A percentile compares a stretch with the other conserved stretches of the same genome.
Evolutionary conservation across 352 stramenopile species (phyloP).

Genomic region (Elongisporangium undulatum): DNA sequence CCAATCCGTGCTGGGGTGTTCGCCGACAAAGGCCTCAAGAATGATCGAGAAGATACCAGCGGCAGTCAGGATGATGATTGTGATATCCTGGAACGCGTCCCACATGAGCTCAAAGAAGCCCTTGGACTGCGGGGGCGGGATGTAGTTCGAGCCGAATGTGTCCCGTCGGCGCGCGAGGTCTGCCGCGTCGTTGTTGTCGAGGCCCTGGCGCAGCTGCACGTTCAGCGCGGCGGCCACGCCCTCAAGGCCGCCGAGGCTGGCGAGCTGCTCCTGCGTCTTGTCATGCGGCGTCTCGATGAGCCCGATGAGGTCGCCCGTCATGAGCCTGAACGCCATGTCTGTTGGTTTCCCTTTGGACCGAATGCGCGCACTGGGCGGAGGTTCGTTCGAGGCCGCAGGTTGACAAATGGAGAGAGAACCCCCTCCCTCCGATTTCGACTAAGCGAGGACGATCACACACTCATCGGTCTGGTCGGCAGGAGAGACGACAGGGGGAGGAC

Average conservation of each 20-base stretch:
- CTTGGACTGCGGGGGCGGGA: slow-evolving; percentile 44
- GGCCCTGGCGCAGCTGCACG: slow-evolving; percentile 39
- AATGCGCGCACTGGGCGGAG: not conserved
- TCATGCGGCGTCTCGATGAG: slow-evolving; percentile 69
- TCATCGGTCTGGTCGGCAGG: not conserved
- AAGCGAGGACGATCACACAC: not conserved
- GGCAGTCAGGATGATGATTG: slow-evolving; percentile 59
- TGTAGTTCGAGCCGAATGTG: slow-evolving; percentile 66
- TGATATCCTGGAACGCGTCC: slow-evolving; percentile 84
- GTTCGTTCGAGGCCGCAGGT: not conserved
- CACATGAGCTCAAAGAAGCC: slow-evolving; percentile 78
- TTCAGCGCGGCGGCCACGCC: slow-evolving; percentile 41
- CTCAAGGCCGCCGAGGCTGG: slow-evolving; percentile 46
- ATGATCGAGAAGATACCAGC: slow-evolving; percentile 56
- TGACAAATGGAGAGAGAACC: not conserved
- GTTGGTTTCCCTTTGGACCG: not conserved
- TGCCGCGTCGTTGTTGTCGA: slow-evolving; percentile 38
- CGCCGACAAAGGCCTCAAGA: slow-evolving; percentile 44
- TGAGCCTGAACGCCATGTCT: slow-evolving; percentile 33
- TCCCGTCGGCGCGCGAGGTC: slow-evolving; percentile 57
- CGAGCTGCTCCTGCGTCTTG: slow-evolving; percentile 48
- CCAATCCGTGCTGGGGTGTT: slow-evolving; percentile 69
- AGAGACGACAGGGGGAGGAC: not conserved
- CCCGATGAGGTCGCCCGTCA: slow-evolving; percentile 50
- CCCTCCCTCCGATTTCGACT: not conserved